phyloP scores from a whole-genome alignment of 352 stramenopile species.

The Globisporangium perplexum region DNA sequence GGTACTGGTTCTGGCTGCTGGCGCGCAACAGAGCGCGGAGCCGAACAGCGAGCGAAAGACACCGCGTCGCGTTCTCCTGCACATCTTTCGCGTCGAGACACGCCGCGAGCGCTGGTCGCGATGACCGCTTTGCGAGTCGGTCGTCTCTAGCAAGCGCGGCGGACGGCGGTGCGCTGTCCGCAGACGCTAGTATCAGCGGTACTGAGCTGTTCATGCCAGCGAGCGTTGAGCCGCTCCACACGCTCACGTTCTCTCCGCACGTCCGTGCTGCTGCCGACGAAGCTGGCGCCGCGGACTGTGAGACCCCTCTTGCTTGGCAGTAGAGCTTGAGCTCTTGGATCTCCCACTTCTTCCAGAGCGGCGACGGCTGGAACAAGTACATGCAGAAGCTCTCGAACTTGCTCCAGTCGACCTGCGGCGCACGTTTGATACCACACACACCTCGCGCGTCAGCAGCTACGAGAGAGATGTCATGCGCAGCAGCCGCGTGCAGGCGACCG shows the following conservation, averaged over 20 bases:
- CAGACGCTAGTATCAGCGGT: neutral
- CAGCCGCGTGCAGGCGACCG: neutral
- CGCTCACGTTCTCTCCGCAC: neutral
- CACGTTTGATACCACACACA: neutral
- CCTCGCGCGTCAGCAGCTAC: neutral
- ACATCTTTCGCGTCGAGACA: conserved; percentile 5
- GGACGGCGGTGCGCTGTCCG: neutral
- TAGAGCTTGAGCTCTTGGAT: conserved; percentile 48
- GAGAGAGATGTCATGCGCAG: neutral
- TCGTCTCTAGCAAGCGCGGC: neutral
- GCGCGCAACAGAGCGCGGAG: neutral
- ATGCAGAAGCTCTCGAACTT: conserved; percentile 39
- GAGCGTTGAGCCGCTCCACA: neutral
- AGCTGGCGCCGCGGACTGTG: neutral
- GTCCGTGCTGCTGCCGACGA: neutral
- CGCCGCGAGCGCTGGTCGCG: neutral
- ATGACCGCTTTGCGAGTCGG: conserved; percentile 1
- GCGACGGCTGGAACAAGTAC: conserved; percentile 54
- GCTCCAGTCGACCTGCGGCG: conserved; percentile 19
- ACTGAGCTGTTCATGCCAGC: neutral
- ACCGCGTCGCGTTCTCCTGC: conserved; percentile 7
- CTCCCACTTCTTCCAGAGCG: conserved; percentile 53
- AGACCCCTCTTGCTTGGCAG: conserved; percentile 1
- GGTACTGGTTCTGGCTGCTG: neutral
- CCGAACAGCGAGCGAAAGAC: neutral